Evolutionary conservation across 768 basidiomycete genomes (phyloP).

Genomic region (Cantharellus cinnabarinus): DNA sequence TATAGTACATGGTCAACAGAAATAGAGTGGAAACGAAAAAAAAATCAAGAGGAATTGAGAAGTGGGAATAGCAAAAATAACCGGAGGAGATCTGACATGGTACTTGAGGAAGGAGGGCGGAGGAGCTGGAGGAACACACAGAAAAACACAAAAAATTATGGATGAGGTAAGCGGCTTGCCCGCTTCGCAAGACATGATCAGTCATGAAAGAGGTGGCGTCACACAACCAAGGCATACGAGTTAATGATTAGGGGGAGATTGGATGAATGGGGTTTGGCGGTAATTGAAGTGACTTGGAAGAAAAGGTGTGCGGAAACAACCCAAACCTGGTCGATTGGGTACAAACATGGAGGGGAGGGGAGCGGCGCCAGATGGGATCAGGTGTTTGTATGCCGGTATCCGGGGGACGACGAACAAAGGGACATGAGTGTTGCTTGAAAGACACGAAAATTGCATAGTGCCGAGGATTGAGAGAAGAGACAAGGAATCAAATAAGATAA

Average conservation of each 20-base stretch:
- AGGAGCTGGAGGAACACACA: background rate
- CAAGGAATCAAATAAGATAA: too few species aligned
- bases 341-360: too few species aligned
- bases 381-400: too few species aligned
- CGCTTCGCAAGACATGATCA: background rate
- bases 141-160: background rate
- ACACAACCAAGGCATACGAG: background rate
- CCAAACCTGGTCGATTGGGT: background rate
- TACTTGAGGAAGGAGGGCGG: background rate
- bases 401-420: too few species aligned
- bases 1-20: background rate
- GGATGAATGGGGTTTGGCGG: background rate
- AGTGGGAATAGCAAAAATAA: background rate
- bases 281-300: background rate
- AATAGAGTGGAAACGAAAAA: background rate
- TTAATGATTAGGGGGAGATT: background rate
- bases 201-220: background rate
- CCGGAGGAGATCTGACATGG: background rate
- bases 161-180: background rate
- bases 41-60: background rate
- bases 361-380: too few species aligned
- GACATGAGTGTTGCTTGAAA: too few species aligned
- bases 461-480: too few species aligned
- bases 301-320: background rate
- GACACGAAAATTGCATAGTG: too few species aligned